Evolutionary conservation across 2,329 filamentous ascomycete genomes (phyloP).

Genomic region (Cladophialophora yegresii): DNA sequence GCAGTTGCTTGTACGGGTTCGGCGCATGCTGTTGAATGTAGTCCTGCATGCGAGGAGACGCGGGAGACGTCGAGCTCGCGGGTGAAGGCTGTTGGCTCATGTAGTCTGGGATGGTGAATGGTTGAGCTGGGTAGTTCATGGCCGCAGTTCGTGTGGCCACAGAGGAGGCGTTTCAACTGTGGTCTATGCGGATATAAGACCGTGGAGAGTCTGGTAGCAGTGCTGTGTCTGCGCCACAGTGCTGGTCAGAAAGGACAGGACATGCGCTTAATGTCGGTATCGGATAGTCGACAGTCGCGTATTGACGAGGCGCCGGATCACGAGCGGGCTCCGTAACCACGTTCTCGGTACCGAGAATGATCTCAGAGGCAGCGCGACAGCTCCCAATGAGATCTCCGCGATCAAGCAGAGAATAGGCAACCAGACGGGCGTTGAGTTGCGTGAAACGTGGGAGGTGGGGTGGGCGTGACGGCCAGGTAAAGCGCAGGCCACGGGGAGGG

Average conservation of each 20-base stretch:
- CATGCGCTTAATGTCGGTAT: constrained; percentile 15
- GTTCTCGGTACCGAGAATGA: constrained; percentile 20
- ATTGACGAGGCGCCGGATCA: constrained; percentile 3
- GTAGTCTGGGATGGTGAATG: constrained; percentile 38
- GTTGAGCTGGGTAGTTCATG: constrained; percentile 34
- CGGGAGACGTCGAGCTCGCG: constrained; percentile 54
- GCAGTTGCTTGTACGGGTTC: constrained; percentile 57
- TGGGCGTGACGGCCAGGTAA: neutral
- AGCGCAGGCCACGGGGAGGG: neutral
- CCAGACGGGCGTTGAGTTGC: constrained; percentile 19
- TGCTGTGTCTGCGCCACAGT: constrained; percentile 8
- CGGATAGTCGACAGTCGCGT: neutral
- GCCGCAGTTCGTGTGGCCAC: constrained; percentile 25
- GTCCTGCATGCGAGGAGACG: constrained; percentile 51
- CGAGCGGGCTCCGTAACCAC: constrained; percentile 1
- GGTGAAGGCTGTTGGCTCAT: constrained; percentile 45
- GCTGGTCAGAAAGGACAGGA: neutral
- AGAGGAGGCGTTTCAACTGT: neutral
- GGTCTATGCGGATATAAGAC: neutral
- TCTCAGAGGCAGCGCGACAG: constrained; percentile 15
- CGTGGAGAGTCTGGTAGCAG: neutral
- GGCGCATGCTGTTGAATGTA: constrained; percentile 39
- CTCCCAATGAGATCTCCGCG: constrained; percentile 10
- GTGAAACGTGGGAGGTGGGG: constrained; percentile 25
- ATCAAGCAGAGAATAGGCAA: constrained; percentile 12